phyloP scores from a whole-genome alignment of 768 basidiomycete species.

The button mushroom (Agaricus bisporus) region DNA sequence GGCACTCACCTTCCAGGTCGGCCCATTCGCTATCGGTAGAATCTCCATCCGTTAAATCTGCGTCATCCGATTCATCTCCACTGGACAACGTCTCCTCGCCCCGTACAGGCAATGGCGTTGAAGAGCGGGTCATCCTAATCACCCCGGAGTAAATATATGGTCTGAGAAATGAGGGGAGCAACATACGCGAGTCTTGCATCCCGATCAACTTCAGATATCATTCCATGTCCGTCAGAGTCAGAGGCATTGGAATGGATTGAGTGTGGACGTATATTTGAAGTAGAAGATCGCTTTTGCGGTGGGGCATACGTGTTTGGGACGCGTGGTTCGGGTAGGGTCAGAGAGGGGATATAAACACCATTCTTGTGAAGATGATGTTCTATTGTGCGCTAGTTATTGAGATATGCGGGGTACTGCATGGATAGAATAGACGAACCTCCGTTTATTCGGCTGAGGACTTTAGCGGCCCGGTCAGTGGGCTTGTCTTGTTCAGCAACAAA shows the following conservation, averaged over 20 bases:
- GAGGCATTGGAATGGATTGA: slow-evolving; percentile 31
- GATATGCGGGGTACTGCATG: background rate
- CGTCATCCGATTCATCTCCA: slow-evolving; percentile 77
- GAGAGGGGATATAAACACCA: slow-evolving; percentile 43
- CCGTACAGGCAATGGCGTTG: slow-evolving; percentile 28
- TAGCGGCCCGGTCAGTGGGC: slow-evolving; percentile 55
- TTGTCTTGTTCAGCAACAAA: slow-evolving; percentile 72
- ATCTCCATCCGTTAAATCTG: slow-evolving; percentile 54
- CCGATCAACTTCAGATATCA: slow-evolving; percentile 58
- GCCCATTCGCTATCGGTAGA: slow-evolving; percentile 46
- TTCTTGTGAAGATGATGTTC: slow-evolving; percentile 31
- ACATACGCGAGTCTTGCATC: slow-evolving; percentile 70
- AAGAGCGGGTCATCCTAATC: slow-evolving; percentile 46
- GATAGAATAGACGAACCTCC: slow-evolving; percentile 1
- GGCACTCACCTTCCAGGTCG: slow-evolving; percentile 33
- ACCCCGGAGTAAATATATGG: background rate
- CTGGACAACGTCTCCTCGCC: slow-evolving; percentile 52
- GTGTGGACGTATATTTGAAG: slow-evolving; percentile 12
- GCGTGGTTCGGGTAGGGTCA: slow-evolving; percentile 6
- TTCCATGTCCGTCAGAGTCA: slow-evolving; percentile 64
- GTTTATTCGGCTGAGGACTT: slow-evolving; percentile 37
- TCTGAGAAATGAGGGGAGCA: background rate
- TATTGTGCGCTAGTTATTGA: slow-evolving; percentile 7
- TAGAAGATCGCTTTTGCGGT: slow-evolving; percentile 17
- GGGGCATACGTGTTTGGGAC: slow-evolving; percentile 24